Evolutionary conservation across 257 asterid species (phyloP).

Genomic region (Anisodus tanguticus): DNA sequence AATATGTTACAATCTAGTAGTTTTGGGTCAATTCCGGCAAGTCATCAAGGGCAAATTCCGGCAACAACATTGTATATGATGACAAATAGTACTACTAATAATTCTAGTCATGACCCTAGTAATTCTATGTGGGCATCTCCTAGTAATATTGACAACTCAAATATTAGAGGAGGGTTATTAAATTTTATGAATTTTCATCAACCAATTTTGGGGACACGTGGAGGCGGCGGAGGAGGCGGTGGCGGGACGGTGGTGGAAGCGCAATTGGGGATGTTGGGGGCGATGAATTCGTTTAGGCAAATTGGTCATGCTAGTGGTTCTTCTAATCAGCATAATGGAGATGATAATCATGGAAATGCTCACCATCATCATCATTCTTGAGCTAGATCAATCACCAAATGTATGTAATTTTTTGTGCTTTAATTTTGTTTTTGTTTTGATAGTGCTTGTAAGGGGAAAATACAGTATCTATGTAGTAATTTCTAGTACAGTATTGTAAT

Average conservation of each 20-base stretch:
- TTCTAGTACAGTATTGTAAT: background rate
- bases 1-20: constrained; percentile 40
- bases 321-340: constrained; percentile 33
- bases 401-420: constrained; percentile 26
- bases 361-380: constrained; percentile 30
- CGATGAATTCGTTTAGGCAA: constrained; percentile 51
- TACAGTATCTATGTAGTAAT: background rate
- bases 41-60: constrained; percentile 41
- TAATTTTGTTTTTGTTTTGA: background rate
- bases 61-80: constrained; percentile 37
- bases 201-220: constrained; percentile 29
- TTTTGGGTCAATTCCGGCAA: constrained; percentile 38
- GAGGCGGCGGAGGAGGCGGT: constrained; percentile 41
- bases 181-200: constrained; percentile 65
- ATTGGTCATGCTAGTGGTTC: constrained; percentile 40
- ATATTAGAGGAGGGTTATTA: constrained; percentile 45
- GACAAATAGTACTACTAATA: constrained; percentile 39
- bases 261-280: constrained; percentile 63
- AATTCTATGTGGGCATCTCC: constrained; percentile 61
- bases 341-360: constrained; percentile 24
- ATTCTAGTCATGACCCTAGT: constrained; percentile 35
- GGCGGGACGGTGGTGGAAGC: constrained; percentile 51
- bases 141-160: constrained; percentile 33
- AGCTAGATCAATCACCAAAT: constrained; percentile 20
- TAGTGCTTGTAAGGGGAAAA: background rate